phyloP scores from a whole-genome alignment of 164 flowering plant genomes.

The Amborella trichopoda region DNA sequence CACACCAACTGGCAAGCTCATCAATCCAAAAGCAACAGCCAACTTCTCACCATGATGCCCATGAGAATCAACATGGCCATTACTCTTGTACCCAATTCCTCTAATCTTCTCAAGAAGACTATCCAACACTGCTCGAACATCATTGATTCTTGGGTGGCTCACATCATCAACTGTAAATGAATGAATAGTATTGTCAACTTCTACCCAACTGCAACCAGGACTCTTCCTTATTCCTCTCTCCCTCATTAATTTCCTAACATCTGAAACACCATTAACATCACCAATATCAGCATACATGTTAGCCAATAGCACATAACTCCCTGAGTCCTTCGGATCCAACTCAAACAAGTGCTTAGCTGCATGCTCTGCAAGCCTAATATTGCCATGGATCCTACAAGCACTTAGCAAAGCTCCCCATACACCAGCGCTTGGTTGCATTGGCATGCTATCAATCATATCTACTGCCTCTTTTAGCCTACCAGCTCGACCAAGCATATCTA shows the following conservation, averaged over 20 bases:
- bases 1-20: slow-evolving; percentile 24
- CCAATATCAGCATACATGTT: slow-evolving; percentile 16
- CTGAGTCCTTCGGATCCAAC: slow-evolving; percentile 27
- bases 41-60: slow-evolving; percentile 26
- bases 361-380: slow-evolving; percentile 24
- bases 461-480: slow-evolving; percentile 35
- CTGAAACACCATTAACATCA: slow-evolving; percentile 15
- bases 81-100: slow-evolving; percentile 13
- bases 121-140: slow-evolving; percentile 15
- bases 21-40: slow-evolving; percentile 25
- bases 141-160: slow-evolving; percentile 27
- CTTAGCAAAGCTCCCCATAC: slow-evolving; percentile 43
- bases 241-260: slow-evolving; percentile 30
- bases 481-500: slow-evolving; percentile 43
- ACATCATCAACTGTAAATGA: slow-evolving; percentile 32
- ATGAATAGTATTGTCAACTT: slow-evolving; percentile 31
- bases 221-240: slow-evolving; percentile 26
- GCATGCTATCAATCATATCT: slow-evolving; percentile 23
- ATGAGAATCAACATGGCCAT: slow-evolving; percentile 2
- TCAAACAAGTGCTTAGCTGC: slow-evolving; percentile 23
- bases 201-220: slow-evolving; percentile 51
- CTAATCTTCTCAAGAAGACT: slow-evolving; percentile 18
- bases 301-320: slow-evolving; percentile 29
- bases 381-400: slow-evolving; percentile 30
- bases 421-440: slow-evolving; percentile 25